Conservation (phyloP, 192 early-diverging fungal genomes). For the Lunasporangiospora selenospora region DNA sequence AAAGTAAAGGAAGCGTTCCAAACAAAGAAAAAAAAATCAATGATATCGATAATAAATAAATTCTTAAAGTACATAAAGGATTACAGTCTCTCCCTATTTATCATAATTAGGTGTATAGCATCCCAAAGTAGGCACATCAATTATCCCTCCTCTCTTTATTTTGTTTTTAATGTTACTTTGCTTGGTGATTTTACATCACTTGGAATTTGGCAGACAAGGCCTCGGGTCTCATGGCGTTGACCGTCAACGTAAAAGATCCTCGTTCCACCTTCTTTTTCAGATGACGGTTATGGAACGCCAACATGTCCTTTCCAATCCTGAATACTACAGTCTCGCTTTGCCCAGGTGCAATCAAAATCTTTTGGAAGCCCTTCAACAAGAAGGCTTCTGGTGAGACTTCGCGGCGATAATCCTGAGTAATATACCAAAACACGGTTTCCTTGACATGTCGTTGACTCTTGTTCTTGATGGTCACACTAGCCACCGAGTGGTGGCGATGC, state of each 20-base stretch:
- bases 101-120: too few relatives aligned
- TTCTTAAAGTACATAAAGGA: too few relatives aligned
- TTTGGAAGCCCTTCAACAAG: constrained; percentile 60
- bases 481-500: constrained; percentile 10
- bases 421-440: constrained; percentile 64
- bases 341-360: constrained; percentile 50
- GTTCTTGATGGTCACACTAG: constrained; percentile 52
- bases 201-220: constrained; percentile 35
- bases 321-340: constrained; percentile 52
- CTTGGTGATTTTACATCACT: constrained; percentile 15
- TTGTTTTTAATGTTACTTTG: too few relatives aligned
- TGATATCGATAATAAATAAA: too few relatives aligned
- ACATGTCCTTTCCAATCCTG: constrained; percentile 39
- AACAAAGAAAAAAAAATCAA: not conserved
- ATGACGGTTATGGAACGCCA: constrained; percentile 27
- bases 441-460: constrained; percentile 52
- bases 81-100: too few relatives aligned
- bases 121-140: too few relatives aligned
- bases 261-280: constrained; percentile 18
- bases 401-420: constrained; percentile 57
- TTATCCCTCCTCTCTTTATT: too few relatives aligned
- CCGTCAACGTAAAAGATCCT: constrained; percentile 41
- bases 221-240: constrained; percentile 44
- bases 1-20: too few relatives aligned
- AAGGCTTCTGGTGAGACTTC: constrained; percentile 60